Percentiles rank a stretch among this genome's conserved stretches.
These are phyloP conservation scores for Tulasnella sp. DNA, from an alignment of 768 basidiomycete species.

Conservation along the genomic window DNA sequence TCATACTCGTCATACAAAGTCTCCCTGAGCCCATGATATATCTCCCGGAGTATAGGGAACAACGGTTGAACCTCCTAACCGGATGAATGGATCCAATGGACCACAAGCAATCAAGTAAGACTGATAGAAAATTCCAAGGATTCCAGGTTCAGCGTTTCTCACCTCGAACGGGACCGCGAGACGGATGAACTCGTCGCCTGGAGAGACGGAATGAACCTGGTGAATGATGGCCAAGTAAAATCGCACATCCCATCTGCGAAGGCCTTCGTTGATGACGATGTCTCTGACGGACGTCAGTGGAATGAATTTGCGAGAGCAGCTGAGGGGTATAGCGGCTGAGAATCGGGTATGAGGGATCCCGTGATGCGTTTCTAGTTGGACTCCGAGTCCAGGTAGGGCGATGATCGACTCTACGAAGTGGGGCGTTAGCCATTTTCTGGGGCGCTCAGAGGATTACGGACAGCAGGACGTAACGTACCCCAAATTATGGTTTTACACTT, in stretches of 20 bases:
- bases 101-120: neutral
- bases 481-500: conserved; percentile 3
- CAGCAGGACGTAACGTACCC: neutral
- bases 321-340: conserved; percentile 14
- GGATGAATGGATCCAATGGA: conserved; percentile 15
- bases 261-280: conserved; percentile 61
- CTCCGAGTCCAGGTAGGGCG: conserved; percentile 51
- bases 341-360: conserved; percentile 37
- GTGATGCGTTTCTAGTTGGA: conserved; percentile 62
- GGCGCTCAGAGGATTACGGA: neutral
- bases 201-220: conserved; percentile 20
- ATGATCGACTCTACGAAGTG: conserved; percentile 50
- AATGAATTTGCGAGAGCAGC: conserved; percentile 45
- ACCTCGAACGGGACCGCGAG: conserved; percentile 56
- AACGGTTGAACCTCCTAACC: conserved; percentile 52
- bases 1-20: conserved; percentile 11
- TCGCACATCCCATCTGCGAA: conserved; percentile 58
- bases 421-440: neutral
- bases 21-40: conserved; percentile 52
- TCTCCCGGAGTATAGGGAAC: conserved; percentile 45
- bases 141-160: conserved; percentile 15
- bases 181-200: conserved; percentile 19
- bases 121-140: neutral
- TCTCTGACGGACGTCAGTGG: conserved; percentile 44
- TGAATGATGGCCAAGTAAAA: conserved; percentile 45